Evolutionary conservation across 2,329 filamentous ascomycete species (phyloP), one percentile per base, ranked within the genome.

Genomic region (Botrytis porri): DNA sequence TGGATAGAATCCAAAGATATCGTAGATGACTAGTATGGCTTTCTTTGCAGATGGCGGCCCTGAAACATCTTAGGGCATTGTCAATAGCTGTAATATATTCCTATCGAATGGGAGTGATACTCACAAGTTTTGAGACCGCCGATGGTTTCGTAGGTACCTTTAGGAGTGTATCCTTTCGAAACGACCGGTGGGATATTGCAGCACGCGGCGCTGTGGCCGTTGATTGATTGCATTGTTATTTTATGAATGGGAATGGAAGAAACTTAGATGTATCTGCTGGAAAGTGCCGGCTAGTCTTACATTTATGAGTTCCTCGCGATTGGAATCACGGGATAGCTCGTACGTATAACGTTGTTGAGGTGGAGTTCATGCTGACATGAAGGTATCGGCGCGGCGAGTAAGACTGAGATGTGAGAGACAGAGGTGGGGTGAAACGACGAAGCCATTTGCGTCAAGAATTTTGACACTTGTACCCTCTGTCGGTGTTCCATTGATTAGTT

Each of bases 1-100:
- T 51, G 88, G 86, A 78, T 88, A 92, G 86, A 90, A 90, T 77
- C 90, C 89, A 78, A 92, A 91, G 80, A 91, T 90, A 81, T 93
- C 90, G 51, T 76, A 79, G 79, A 91, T 85, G 74, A 86, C 80
- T 71, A 93, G 81, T 70, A 93, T 85, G 69, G 87, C 90, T 81
- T 87, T 89, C 75, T 82, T 83, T 51, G 85, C 83, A 60, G 83
- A 81, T 25, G 80, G 77, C 37, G 86, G 83, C 61, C 85, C 84
- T 20, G 83, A 84, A 25, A 85, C 82, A 75, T 88, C 78, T 79
- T 48, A 25, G 3, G 35, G 10, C 22, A 29, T 35, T 16, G 20
- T 48, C 43, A 45, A 8, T 35, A 25, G 14, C 37, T 59, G 22
- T 37, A 9, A 18, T 20, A n/a, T 29, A 9, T n/a, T 18, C 39